Percentiles rank a stretch among this genome's conserved stretches.
These are phyloP conservation scores for Vachellia pachyceras DNA, from an alignment of 306 rosid genomes.

Conservation along the genomic window DNA sequence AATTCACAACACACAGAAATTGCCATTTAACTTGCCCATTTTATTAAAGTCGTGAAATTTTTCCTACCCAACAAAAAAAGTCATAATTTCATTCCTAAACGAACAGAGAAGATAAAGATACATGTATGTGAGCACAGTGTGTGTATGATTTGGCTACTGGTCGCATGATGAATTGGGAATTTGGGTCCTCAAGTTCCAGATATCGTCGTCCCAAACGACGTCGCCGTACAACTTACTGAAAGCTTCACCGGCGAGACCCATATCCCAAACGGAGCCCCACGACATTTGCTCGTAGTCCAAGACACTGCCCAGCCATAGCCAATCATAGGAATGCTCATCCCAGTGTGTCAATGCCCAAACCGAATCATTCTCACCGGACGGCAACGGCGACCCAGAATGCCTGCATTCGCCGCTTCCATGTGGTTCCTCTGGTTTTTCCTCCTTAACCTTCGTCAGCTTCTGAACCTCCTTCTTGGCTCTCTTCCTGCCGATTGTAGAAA, in stretches of 20 bases:
- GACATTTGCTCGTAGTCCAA: conserved; percentile 1
- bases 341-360: neutral
- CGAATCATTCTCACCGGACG: neutral
- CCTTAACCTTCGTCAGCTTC: neutral
- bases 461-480: neutral
- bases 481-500: neutral
- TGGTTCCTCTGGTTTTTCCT: neutral
- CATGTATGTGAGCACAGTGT: too few species aligned
- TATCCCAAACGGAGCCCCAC: neutral
- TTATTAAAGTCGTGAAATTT: too few species aligned
- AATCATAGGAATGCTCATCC: neutral
- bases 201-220: conserved; percentile 2
- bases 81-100: neutral
- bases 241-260: neutral
- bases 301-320: neutral
- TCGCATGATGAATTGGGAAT: neutral
- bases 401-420: neutral
- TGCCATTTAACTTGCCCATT: neutral
- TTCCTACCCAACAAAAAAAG: too few species aligned
- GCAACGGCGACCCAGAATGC: neutral
- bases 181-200: conserved; percentile 8
- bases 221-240: neutral
- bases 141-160: neutral
- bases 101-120: neutral
- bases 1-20: neutral